Evolutionary conservation across 441 rosid species (phyloP).

Genomic region (Geranium incanum): DNA sequence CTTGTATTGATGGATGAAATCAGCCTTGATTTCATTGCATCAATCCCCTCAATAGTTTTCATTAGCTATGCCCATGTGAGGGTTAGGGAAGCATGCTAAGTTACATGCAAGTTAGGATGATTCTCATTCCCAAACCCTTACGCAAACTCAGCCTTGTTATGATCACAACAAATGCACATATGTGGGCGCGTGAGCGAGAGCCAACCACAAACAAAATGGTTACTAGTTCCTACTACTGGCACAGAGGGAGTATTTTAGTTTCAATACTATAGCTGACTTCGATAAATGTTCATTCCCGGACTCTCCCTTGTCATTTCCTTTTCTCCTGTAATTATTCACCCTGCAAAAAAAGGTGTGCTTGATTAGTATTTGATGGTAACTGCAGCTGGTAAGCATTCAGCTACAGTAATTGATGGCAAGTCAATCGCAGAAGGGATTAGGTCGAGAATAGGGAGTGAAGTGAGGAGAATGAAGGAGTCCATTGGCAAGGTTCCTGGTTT

Average conservation of each 20-base stretch:
- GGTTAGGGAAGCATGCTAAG: too few species aligned
- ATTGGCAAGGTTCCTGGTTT: conserved; percentile 76
- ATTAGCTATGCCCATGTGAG: too few species aligned
- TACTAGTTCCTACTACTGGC: not conserved
- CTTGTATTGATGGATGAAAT: too few species aligned
- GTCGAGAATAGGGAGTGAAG: conserved; percentile 47
- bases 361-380: conserved; percentile 26
- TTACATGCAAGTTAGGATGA: too few species aligned
- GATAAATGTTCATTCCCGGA: not conserved
- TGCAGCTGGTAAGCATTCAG: conserved; percentile 36
- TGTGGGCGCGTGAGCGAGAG: too few species aligned
- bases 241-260: not conserved
- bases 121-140: too few species aligned
- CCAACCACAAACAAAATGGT: too few species aligned
- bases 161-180: too few species aligned
- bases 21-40: too few species aligned
- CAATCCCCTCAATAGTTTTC: too few species aligned
- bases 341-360: not conserved
- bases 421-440: conserved; percentile 67
- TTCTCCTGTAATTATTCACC: too few species aligned
- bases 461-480: conserved; percentile 57
- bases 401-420: conserved; percentile 65
- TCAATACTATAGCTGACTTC: not conserved
- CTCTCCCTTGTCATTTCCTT: not conserved
- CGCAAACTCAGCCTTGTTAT: too few species aligned